A percentile compares a stretch with the other conserved stretches of the same genome.
These are phyloP conservation scores for Didymella lethalis DNA, from an alignment of 2,329 filamentous ascomycete genomes.

Conservation along the genomic window DNA sequence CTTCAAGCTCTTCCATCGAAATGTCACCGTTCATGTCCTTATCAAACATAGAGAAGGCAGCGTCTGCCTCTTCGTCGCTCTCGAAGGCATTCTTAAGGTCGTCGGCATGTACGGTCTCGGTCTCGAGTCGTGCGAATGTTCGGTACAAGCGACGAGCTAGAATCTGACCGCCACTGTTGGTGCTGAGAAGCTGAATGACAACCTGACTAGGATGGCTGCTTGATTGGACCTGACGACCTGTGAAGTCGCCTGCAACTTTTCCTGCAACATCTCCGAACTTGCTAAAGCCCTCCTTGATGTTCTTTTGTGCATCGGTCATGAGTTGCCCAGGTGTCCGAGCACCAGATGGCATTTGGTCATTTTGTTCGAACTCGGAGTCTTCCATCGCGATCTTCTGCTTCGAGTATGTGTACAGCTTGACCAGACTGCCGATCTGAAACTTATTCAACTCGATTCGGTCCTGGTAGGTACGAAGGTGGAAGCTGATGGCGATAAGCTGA, in stretches of 20 bases:
- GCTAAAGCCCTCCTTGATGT: constrained; percentile 76
- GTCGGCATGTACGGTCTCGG: constrained; percentile 77
- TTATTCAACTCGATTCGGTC: constrained; percentile 93
- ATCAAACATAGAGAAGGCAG: constrained; percentile 91
- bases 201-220: constrained; percentile 86
- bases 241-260: constrained; percentile 89
- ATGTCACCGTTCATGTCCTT: constrained; percentile 97
- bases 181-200: constrained; percentile 77
- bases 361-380: constrained; percentile 78
- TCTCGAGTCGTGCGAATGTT: constrained; percentile 77
- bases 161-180: constrained; percentile 77
- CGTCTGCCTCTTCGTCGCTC: constrained; percentile 83
- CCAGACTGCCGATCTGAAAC: constrained; percentile 76
- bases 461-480: constrained; percentile 89
- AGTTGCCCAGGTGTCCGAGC: constrained; percentile 76
- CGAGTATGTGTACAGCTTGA: constrained; percentile 71
- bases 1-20: constrained; percentile 91
- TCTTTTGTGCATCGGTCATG: constrained; percentile 73
- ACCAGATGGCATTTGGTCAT: constrained; percentile 60
- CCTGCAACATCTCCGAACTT: constrained; percentile 87
- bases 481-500: constrained; percentile 91
- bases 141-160: constrained; percentile 88
- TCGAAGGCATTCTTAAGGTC: constrained; percentile 82
- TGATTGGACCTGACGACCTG: constrained; percentile 72
- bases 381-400: constrained; percentile 71